Evolutionary conservation across 164 flowering plant species (phyloP), one percentile per base, ranked within the genome.

Genomic region (Annona squamosa): DNA sequence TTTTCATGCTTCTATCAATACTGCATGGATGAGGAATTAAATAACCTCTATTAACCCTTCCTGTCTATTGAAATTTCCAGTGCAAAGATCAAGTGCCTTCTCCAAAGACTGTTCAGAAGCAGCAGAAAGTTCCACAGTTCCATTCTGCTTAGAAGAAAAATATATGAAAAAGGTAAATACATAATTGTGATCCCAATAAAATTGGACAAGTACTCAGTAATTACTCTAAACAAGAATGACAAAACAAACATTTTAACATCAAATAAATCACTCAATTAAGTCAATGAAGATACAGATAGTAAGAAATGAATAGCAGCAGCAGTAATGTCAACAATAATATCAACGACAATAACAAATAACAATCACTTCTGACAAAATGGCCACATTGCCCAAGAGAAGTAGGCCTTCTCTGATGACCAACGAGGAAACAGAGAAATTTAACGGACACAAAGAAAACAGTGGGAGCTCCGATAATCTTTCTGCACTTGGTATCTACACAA

Each of bases 1-100:
- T 69, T 7, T 48, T 46, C 46, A 9, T 46, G 42, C 7, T 59
- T 52, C 47, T 48, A 26, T 68, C 48, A 45, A 46, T 26, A 59
- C 44, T 70, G 48, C 61, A 74, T 12, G 65, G 42, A 65, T 56
- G 70, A 45, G 48, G 67, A 70, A 71, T 18, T 5, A 57, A 9
- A n/a, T 73, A 82, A 90, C 98, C 97, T 92, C 86, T 74, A 81
- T 84, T 75, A 74, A 76, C 57, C 90, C 87, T 75, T 84, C 86
- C 67, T 70, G 26, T 71, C 78, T 84, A 74, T 85, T 78, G 66
- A 48, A 66, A 59, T 85, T 89, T 80, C 83, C 86, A 76, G 70
- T 78, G 61, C 89, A 79, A 74, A 82, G 71, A 79, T 76, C 79
- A 75, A 94, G 82, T 72, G 93, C 97, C 76, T 77, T 79, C 68